Evolutionary conservation across 176 grass and related monocot species (phyloP), one percentile per base, ranked within the genome.

Genomic region (Triticum timopheevii): DNA sequence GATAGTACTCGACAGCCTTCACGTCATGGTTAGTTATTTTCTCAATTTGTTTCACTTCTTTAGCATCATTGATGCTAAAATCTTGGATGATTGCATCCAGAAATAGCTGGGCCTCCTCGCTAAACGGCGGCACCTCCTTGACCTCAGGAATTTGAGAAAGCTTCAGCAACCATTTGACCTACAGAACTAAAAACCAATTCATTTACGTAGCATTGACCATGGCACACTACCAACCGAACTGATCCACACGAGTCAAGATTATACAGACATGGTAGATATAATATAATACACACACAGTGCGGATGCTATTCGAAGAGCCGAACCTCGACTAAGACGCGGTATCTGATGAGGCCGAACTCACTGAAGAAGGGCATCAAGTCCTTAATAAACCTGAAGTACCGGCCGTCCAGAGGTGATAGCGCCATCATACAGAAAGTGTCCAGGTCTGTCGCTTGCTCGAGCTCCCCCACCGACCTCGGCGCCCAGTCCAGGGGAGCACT

Each of bases 1-100:
- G 80, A 83, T 90, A 99, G 89, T 96, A 99, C 52, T 99, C 97
- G 5, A 96, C 92, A 40, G 94, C 94, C 54, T 99, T 99, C 61
- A 99, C 94, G 61, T 99, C 94, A 87, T 99, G 94, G 72, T 96
- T 99, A 33, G 97, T 96, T 85, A 89, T 85, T 90, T 94, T 99
- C 67, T 99, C 94, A 22, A 99, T 93, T 36, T 82, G 88, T 86
- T 99, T 99, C 77, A 96, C 92, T 93, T 94, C 94, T 49, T 89
- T 44, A 0, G 94, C 97, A 67, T 93, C 94, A 65, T 89, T 78
- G 63, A 91, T 86, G 85, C 72, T 58, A 65, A 96, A 99, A 84
- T 90, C 77, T 19, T 59, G 61, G n/a, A 99, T 87, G 83, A 99
- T 88, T 13, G 42, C 92, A 54, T 96, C 86, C 63, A 99, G 23